These are phyloP conservation scores for Ascomycota sp. DNA, from an alignment of 2,329 filamentous ascomycete genomes.

Conservation along the genomic window DNA sequence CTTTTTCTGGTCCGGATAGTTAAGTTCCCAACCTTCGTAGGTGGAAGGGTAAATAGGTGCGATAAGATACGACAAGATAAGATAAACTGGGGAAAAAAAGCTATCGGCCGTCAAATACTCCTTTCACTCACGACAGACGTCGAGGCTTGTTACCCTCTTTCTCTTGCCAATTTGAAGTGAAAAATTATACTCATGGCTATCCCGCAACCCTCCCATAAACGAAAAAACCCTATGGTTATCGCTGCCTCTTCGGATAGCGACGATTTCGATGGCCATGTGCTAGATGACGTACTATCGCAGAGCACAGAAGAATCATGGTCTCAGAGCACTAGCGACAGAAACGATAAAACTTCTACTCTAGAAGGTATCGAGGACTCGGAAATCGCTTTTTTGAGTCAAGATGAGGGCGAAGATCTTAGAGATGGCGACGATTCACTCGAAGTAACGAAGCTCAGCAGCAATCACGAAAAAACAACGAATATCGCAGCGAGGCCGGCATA, in stretches of 20 bases:
- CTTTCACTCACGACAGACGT: no score
- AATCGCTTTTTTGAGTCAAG: background rate
- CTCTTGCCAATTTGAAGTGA: background rate
- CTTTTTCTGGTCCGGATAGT: no score
- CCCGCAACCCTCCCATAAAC: slow-evolving; percentile 25
- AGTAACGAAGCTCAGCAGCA: slow-evolving; percentile 2
- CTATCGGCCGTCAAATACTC: no score
- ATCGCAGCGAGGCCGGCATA: background rate
- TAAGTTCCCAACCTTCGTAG: no score
- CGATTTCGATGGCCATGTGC: slow-evolving; percentile 31
- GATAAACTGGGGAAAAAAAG: no score
- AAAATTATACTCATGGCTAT: slow-evolving; percentile 2
- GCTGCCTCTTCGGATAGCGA: slow-evolving; percentile 24
- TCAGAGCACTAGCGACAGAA: no score
- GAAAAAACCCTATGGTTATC: slow-evolving; percentile 37
- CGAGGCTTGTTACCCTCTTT: background rate
- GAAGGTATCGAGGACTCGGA: background rate
- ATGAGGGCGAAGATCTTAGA: slow-evolving; percentile 6
- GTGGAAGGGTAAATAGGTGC: no score
- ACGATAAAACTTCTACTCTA: background rate
- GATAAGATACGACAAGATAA: no score
- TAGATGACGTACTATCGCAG: slow-evolving; percentile 32
- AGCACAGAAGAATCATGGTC: slow-evolving; percentile 16
- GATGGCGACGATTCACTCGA: slow-evolving; percentile 10
- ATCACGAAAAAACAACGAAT: background rate